Conservation (phyloP, 495 filamentous ascomycete genomes). For the Aspergillus campestris region DNA sequence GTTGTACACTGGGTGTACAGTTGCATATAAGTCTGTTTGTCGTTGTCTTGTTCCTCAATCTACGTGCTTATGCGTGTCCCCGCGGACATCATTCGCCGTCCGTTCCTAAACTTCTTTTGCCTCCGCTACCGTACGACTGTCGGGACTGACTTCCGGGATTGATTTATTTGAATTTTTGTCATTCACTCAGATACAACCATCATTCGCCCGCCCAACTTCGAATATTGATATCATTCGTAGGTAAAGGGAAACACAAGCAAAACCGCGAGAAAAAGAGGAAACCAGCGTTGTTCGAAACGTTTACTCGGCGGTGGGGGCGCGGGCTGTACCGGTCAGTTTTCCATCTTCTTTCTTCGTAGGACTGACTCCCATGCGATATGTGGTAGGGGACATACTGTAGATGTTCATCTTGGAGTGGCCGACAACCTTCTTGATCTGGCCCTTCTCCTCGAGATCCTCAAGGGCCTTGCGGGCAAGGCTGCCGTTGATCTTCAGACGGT, state of each 20-base stretch:
- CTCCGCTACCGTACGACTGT: too few relatives aligned
- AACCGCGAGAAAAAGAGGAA: conserved; percentile 34
- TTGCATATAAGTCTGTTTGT: background rate
- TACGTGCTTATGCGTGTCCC: too few relatives aligned
- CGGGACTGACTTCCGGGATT: too few relatives aligned
- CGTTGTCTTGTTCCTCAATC: background rate
- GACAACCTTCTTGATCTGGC: conserved; percentile 96
- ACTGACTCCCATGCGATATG: too few relatives aligned
- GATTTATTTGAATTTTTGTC: background rate
- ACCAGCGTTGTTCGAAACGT: conserved; percentile 18
- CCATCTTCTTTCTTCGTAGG: background rate
- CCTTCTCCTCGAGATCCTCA: conserved; percentile 93
- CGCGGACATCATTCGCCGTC: too few relatives aligned
- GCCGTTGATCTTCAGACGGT: conserved; percentile 99
- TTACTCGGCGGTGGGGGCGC: conserved; percentile 45
- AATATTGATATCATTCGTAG: conserved; percentile 41
- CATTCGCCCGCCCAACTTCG: conserved; percentile 35
- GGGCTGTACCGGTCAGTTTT: conserved; percentile 24
- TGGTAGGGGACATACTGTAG: conserved; percentile 60
- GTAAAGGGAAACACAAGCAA: conserved; percentile 26
- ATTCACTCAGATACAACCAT: conserved; percentile 15
- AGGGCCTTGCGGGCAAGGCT: conserved; percentile 85
- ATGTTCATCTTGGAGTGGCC: conserved; percentile 94
- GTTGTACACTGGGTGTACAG: background rate
- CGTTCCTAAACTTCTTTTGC: too few relatives aligned